Conservation (phyloP, 345 rosid genomes). For the Moringa oleifera region DNA sequence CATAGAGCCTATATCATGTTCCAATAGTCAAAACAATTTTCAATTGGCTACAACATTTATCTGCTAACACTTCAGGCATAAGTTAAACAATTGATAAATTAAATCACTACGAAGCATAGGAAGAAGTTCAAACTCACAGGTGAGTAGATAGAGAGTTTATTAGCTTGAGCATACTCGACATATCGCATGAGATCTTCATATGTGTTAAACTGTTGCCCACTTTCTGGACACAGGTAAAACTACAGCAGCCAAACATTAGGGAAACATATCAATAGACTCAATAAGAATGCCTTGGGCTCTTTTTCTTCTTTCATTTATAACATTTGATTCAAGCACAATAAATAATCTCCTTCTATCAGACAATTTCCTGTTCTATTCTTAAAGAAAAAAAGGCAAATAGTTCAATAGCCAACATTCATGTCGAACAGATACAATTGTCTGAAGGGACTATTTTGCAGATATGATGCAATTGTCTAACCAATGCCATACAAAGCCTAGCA, state of each 20-base stretch:
- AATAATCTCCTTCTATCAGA: background rate
- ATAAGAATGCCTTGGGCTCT: background rate
- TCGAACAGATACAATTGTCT: background rate
- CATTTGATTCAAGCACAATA: background rate
- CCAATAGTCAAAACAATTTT: too few species aligned
- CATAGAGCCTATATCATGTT: too few species aligned
- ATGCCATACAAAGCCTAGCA: background rate
- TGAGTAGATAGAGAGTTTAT: slow-evolving; percentile 18
- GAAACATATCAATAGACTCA: background rate
- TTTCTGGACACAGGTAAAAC: slow-evolving; percentile 16
- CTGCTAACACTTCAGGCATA: background rate
- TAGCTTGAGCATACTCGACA: slow-evolving; percentile 20
- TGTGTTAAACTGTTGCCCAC: slow-evolving; percentile 17
- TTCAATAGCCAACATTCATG: slow-evolving; percentile 2
- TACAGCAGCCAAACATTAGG: slow-evolving; percentile 16
- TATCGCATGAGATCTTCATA: slow-evolving; percentile 27
- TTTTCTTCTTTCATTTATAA: background rate
- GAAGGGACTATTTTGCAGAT: too few species aligned
- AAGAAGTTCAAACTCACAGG: slow-evolving; percentile 19
- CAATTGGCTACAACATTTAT: background rate
- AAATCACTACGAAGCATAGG: background rate
- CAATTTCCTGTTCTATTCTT: background rate
- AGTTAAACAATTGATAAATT: background rate
- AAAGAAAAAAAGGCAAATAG: slow-evolving; percentile 3
- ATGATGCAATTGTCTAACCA: background rate